A percentile compares a stretch with the other conserved stretches of the same genome.
Evolutionary conservation across 1,139 yeast species (phyloP).

Genomic region (Blastobotrys capitulatus): DNA sequence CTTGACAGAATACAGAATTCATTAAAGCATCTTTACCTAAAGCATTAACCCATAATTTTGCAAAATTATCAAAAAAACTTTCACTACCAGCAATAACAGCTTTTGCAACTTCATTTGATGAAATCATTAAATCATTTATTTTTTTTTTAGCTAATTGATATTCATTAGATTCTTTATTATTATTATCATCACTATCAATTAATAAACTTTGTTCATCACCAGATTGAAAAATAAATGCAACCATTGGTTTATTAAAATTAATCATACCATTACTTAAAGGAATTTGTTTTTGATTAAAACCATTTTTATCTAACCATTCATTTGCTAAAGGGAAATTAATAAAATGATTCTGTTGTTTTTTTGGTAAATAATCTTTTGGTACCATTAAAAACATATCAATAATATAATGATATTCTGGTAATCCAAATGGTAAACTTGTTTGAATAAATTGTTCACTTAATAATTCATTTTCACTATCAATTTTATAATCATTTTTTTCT

Average conservation of each 20-base stretch:
- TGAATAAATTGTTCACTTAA: constrained; percentile 18
- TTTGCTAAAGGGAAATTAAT: constrained; percentile 16
- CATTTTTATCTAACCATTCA: constrained; percentile 18
- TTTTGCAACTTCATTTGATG: constrained; percentile 22
- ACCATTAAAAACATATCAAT: constrained; percentile 21
- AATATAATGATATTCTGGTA: constrained; percentile 23
- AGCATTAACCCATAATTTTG: constrained; percentile 21
- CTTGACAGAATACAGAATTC: constrained; percentile 25
- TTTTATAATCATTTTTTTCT: not conserved
- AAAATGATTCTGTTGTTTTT: too few species aligned
- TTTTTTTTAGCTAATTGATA: constrained; percentile 14
- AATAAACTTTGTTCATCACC: constrained; percentile 11
- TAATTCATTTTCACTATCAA: constrained; percentile 2
- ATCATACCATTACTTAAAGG: constrained; percentile 21
- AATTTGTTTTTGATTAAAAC: constrained; percentile 17
- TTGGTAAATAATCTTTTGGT: constrained; percentile 19
- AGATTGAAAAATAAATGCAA: constrained; percentile 21
- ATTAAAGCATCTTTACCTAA: constrained; percentile 21
- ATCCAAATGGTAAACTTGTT: constrained; percentile 24
- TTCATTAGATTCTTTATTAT: not conserved
- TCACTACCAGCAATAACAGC: constrained; percentile 23
- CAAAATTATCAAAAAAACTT: constrained; percentile 25
- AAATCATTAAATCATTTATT: constrained; percentile 18
- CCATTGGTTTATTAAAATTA: constrained; percentile 15
- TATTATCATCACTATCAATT: too few species aligned